Conservation (phyloP, 177 flowering plant genomes). For the Vitis hybrid region DNA sequence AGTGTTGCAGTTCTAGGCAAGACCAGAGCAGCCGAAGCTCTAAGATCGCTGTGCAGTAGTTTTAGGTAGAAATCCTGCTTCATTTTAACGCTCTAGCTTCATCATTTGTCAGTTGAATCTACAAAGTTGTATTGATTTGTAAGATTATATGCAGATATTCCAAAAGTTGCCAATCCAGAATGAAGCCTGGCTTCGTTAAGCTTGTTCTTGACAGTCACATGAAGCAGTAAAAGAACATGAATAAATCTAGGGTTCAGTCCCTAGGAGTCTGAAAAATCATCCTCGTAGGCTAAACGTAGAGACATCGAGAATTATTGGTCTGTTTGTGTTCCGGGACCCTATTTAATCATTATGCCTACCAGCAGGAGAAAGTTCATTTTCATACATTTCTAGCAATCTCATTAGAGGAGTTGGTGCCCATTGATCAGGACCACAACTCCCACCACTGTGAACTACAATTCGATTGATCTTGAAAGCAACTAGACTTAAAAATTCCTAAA, state of each 20-base stretch:
- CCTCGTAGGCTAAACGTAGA: too few species aligned
- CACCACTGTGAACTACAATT: constrained; percentile 11
- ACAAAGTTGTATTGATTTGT: background rate
- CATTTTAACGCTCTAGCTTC: background rate
- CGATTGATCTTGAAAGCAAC: constrained; percentile 2
- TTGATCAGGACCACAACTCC: constrained; percentile 11
- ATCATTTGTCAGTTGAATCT: background rate
- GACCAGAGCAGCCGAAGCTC: too few species aligned
- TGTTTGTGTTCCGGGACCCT: too few species aligned
- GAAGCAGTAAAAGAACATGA: too few species aligned
- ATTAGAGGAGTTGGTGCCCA: background rate
- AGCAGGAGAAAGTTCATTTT: background rate
- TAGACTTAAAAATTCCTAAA: constrained; percentile 12
- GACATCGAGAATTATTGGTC: too few species aligned
- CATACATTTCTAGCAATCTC: background rate
- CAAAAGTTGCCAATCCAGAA: background rate
- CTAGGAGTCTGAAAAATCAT: too few species aligned
- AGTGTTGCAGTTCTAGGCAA: too few species aligned
- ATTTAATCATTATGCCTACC: background rate
- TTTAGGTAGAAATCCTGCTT: background rate
- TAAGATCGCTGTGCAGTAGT: too few species aligned
- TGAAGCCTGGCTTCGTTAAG: background rate
- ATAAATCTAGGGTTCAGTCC: too few species aligned
- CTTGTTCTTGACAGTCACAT: too few species aligned
- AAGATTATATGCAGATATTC: background rate